A percentile compares a stretch with the other conserved stretches of the same genome.
phyloP scores from a whole-genome alignment of 2,329 filamentous ascomycete genomes.

The Fusarium nodosum region DNA sequence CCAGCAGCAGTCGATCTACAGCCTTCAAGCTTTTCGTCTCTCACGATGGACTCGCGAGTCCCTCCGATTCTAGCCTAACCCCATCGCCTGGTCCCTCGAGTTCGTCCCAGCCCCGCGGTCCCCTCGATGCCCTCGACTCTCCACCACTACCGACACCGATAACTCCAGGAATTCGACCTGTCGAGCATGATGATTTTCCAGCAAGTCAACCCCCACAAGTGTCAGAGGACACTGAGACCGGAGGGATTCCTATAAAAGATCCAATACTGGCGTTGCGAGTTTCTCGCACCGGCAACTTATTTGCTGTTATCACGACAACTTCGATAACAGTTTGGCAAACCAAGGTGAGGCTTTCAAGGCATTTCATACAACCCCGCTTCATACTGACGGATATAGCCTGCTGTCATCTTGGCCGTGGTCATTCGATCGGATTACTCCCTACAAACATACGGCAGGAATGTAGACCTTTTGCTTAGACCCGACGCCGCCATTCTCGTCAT shows the following conservation, averaged over 20 bases:
- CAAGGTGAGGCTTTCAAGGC: slow-evolving; percentile 70
- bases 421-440: slow-evolving; percentile 85
- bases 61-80: slow-evolving; percentile 49
- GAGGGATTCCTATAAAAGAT: slow-evolving; percentile 66
- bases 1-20: slow-evolving; percentile 73
- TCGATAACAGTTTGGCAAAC: slow-evolving; percentile 97
- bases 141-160: slow-evolving; percentile 61
- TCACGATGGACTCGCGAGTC: slow-evolving; percentile 69
- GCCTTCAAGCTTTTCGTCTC: slow-evolving; percentile 66
- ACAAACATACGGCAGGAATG: slow-evolving; percentile 85
- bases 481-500: slow-evolving; percentile 94
- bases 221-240: slow-evolving; percentile 48
- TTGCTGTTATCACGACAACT: slow-evolving; percentile 87
- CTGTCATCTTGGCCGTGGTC: slow-evolving; percentile 87
- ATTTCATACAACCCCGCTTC: neutral
- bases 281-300: slow-evolving; percentile 83
- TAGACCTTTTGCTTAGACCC: slow-evolving; percentile 86
- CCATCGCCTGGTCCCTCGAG: slow-evolving; percentile 33
- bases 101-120: slow-evolving; percentile 44
- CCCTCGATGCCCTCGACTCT: slow-evolving; percentile 54
- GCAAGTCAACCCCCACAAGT: slow-evolving; percentile 43
- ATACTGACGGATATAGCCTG: slow-evolving; percentile 71
- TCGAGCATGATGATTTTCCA: slow-evolving; percentile 66
- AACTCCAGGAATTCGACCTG: slow-evolving; percentile 70
- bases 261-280: slow-evolving; percentile 81